Percentiles rank a stretch among this genome's conserved stretches.
These are phyloP conservation scores for Eucalyptus grandis DNA, from an alignment of 345 rosid genomes.

Conservation along the genomic window DNA sequence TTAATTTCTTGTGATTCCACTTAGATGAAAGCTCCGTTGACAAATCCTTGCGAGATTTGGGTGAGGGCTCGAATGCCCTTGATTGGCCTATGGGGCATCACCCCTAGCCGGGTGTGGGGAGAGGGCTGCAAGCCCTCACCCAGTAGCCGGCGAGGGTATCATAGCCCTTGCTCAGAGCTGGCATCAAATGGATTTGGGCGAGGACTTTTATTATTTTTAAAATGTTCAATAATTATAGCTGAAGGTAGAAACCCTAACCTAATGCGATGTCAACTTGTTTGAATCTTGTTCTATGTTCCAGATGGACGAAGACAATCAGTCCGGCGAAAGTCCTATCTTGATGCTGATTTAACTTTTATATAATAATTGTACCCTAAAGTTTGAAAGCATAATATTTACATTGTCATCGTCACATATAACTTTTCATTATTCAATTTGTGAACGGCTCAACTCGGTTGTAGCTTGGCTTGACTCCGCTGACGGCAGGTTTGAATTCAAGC, in stretches of 20 bases:
- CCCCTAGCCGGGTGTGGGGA: too few relatives aligned
- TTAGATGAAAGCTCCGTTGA: not conserved
- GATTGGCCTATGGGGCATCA: too few relatives aligned
- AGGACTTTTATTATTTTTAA: too few relatives aligned
- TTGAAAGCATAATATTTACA: not conserved
- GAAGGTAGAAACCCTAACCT: not conserved
- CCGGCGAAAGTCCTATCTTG: not conserved
- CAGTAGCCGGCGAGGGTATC: too few relatives aligned
- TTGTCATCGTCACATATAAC: not conserved
- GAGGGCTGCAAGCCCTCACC: too few relatives aligned
- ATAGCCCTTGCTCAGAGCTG: too few relatives aligned
- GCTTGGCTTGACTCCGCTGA: fast-evolving
- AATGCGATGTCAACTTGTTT: not conserved
- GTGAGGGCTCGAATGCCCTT: not conserved
- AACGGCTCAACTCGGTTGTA: not conserved
- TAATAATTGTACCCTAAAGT: not conserved
- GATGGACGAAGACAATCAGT: not conserved
- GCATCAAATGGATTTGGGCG: too few relatives aligned
- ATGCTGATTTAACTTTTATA: not conserved
- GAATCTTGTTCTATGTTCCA: not conserved
- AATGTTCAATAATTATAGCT: too few relatives aligned
- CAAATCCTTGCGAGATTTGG: not conserved
- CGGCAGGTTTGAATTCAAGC: fast-evolving
- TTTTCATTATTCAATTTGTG: not conserved
- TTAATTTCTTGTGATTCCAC: not conserved